Percentiles rank a stretch among this genome's conserved stretches.
These are phyloP conservation scores for Fusarium solani-melongenae DNA, from an alignment of 2,329 filamentous ascomycete species.

Conservation along the genomic window DNA sequence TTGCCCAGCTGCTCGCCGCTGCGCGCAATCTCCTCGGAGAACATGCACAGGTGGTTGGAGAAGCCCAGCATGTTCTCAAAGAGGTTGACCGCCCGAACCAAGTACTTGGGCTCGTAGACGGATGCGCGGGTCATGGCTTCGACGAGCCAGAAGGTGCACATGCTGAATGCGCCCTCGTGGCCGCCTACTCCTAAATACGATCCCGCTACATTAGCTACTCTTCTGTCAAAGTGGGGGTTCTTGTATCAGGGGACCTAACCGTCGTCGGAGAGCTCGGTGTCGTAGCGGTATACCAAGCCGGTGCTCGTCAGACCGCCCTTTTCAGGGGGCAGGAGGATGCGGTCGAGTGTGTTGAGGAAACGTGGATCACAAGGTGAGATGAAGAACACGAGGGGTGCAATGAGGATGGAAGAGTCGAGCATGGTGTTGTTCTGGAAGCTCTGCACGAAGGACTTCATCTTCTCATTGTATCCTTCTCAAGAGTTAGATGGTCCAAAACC, in stretches of 20 bases:
- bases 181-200: slow-evolving; percentile 72
- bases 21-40: slow-evolving; percentile 81
- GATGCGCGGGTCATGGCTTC: slow-evolving; percentile 79
- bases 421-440: slow-evolving; percentile 78
- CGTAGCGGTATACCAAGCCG: slow-evolving; percentile 80
- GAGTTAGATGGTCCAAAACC: slow-evolving; percentile 1
- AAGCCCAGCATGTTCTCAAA: slow-evolving; percentile 84
- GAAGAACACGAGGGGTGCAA: slow-evolving; percentile 84
- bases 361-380: slow-evolving; percentile 81
- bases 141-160: slow-evolving; percentile 87
- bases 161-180: slow-evolving; percentile 79
- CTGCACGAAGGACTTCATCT: slow-evolving; percentile 77
- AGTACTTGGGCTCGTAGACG: slow-evolving; percentile 73
- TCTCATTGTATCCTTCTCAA: slow-evolving; percentile 71
- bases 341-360: slow-evolving; percentile 77
- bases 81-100: slow-evolving; percentile 70
- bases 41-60: slow-evolving; percentile 81
- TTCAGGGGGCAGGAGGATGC: slow-evolving; percentile 77
- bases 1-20: slow-evolving; percentile 83
- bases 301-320: slow-evolving; percentile 81
- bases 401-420: slow-evolving; percentile 79
- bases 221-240: background rate
- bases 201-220: slow-evolving; percentile 9
- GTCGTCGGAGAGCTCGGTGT: slow-evolving; percentile 75
- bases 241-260: slow-evolving; percentile 57